Percentiles rank a stretch among this genome's conserved stretches.
Conservation (phyloP, 331 rosid genomes). For the Telfairia occidentalis region DNA sequence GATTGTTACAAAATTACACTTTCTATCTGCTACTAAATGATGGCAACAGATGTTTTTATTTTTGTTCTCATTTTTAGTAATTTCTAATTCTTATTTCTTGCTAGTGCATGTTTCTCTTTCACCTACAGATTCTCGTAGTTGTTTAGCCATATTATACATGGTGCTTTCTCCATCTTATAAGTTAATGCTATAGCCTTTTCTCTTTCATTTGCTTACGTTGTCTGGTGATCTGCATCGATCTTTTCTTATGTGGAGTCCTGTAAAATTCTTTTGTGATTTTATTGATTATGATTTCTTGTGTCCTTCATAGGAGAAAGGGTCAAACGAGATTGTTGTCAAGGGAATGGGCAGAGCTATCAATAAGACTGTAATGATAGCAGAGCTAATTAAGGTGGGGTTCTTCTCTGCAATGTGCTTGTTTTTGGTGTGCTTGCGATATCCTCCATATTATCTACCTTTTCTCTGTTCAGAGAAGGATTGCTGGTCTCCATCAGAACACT, state of each 20-base stretch:
- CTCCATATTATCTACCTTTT: constrained; percentile 6
- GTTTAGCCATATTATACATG: neutral
- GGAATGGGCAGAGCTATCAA: constrained; percentile 90
- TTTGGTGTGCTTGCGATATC: neutral
- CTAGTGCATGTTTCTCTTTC: neutral
- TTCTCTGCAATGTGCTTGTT: neutral
- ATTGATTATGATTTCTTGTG: neutral
- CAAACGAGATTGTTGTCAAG: constrained; percentile 54
- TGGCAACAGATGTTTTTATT: neutral
- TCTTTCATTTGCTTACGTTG: neutral
- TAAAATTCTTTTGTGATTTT: neutral
- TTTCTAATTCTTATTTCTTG: neutral
- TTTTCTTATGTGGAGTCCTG: neutral
- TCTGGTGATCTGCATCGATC: neutral
- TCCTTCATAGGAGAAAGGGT: constrained; percentile 54
- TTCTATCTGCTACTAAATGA: neutral
- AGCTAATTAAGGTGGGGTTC: constrained; percentile 56
- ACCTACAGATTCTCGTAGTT: neutral
- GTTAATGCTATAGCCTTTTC: neutral
- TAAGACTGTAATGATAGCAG: constrained; percentile 77
- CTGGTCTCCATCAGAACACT: constrained; percentile 70
- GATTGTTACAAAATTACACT: neutral
- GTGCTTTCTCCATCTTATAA: neutral
- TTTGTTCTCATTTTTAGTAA: neutral
- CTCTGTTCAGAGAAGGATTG: constrained; percentile 68